phyloP scores from a whole-genome alignment of 2,329 filamentous ascomycete species.

The Pseudogymnoascus destructans region DNA sequence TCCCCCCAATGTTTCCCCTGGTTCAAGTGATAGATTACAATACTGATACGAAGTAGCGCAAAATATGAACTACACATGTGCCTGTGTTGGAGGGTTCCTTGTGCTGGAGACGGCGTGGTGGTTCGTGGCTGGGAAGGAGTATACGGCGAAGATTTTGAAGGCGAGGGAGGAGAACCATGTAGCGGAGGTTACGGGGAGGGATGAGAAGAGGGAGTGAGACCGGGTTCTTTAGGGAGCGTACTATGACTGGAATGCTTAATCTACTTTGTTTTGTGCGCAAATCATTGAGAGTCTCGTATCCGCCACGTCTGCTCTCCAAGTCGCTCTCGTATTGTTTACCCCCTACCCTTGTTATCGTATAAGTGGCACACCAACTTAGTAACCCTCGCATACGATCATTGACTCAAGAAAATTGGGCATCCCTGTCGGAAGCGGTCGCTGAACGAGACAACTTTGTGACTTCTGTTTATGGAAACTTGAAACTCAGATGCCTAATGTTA shows the following conservation, averaged over 20 bases:
- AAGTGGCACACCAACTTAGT: too few species aligned
- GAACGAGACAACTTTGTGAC: too few species aligned
- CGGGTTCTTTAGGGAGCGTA: not conserved
- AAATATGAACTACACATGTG: constrained; percentile 39
- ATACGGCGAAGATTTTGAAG: constrained; percentile 29
- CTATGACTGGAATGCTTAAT: not conserved
- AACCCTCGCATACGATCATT: too few species aligned
- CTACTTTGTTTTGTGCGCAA: not conserved
- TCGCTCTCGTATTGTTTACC: too few species aligned
- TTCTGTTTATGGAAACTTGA: too few species aligned
- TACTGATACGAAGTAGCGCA: constrained; percentile 12
- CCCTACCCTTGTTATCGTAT: too few species aligned
- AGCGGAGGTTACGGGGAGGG: not conserved
- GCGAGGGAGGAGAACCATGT: constrained; percentile 23
- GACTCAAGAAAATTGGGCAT: too few species aligned
- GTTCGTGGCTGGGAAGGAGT: constrained; percentile 30
- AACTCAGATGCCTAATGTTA: too few species aligned
- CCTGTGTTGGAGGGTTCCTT: constrained; percentile 31
- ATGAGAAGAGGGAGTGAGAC: not conserved
- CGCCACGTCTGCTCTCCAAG: not conserved
- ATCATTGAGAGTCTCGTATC: not conserved
- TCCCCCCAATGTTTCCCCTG: not conserved
- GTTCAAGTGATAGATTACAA: not conserved
- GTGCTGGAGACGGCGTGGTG: constrained; percentile 31
- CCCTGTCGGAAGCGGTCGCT: too few species aligned